Evolutionary conservation across 2,329 filamentous ascomycete genomes (phyloP).

Genomic region (Tricladium varicosporioides): DNA sequence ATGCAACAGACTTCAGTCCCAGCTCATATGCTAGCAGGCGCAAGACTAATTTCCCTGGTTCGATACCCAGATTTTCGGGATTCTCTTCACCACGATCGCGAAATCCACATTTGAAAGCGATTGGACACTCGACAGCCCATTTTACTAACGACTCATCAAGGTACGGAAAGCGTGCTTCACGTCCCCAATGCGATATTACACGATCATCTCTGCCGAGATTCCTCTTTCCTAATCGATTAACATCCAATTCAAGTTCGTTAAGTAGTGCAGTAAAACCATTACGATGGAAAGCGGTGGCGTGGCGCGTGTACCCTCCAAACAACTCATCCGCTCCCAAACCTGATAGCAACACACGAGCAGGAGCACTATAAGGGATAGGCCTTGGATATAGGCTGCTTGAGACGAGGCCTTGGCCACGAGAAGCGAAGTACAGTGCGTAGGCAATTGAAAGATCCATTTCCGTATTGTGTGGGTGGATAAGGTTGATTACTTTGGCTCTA

Average conservation of each 20-base stretch:
- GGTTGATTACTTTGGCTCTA: conserved; percentile 63
- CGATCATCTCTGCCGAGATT: conserved; percentile 94
- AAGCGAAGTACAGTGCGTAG: conserved; percentile 90
- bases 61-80: conserved; percentile 45
- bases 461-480: conserved; percentile 93
- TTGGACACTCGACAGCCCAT: conserved; percentile 72
- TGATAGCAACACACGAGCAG: conserved; percentile 81
- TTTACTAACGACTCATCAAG: conserved; percentile 84
- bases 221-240: conserved; percentile 82
- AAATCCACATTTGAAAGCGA: conserved; percentile 89
- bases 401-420: conserved; percentile 60
- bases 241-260: conserved; percentile 81
- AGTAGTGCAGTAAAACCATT: conserved; percentile 69
- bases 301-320: conserved; percentile 89
- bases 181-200: conserved; percentile 83
- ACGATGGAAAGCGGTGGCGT: conserved; percentile 71
- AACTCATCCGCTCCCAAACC: conserved; percentile 95
- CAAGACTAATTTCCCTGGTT: conserved; percentile 78
- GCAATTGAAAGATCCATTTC: conserved; percentile 99
- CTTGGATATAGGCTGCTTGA: conserved; percentile 12
- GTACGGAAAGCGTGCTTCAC: conserved; percentile 86
- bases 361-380: conserved; percentile 54
- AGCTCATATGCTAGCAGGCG: conserved; percentile 73
- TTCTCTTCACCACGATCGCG: conserved; percentile 36
- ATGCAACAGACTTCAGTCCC: conserved; percentile 67